Percentiles rank a stretch among this genome's conserved stretches.
phyloP scores from a whole-genome alignment of 2,329 filamentous ascomycete species.

The Stemphylium lycopersici region DNA sequence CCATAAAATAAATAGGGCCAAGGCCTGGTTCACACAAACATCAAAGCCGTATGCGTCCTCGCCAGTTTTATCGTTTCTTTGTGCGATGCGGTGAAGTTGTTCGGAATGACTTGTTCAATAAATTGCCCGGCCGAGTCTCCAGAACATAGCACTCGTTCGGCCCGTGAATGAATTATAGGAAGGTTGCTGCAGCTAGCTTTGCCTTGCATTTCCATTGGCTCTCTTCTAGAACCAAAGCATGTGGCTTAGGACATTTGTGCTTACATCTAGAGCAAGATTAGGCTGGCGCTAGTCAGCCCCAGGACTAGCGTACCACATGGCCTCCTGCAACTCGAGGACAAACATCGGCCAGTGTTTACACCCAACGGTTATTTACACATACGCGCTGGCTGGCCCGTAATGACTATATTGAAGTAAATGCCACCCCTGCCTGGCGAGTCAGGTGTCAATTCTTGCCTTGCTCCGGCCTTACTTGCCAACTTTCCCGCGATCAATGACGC shows the following conservation, averaged over 20 bases:
- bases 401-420: background rate
- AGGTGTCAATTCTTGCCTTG: slow-evolving; percentile 13
- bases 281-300: background rate
- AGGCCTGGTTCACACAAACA: slow-evolving; percentile 41
- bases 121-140: background rate
- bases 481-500: slow-evolving; percentile 39
- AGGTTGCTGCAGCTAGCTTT: background rate
- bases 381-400: background rate
- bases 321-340: background rate
- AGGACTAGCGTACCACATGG: background rate
- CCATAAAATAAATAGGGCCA: slow-evolving; percentile 44
- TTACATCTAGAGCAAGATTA: background rate
- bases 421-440: slow-evolving; percentile 4
- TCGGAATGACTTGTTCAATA: background rate
- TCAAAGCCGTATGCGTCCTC: slow-evolving; percentile 11
- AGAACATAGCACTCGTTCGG: no score
- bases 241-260: background rate
- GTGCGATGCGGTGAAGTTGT: background rate
- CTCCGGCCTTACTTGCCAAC: slow-evolving; percentile 32
- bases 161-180: background rate
- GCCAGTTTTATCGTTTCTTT: background rate
- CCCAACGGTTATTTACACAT: background rate
- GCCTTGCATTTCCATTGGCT: background rate
- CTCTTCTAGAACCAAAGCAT: background rate
- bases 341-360: background rate